Evolutionary conservation across 2,329 filamentous ascomycete species (phyloP), one percentile per base, ranked within the genome.

Genomic region (Aspergillus melleus): DNA sequence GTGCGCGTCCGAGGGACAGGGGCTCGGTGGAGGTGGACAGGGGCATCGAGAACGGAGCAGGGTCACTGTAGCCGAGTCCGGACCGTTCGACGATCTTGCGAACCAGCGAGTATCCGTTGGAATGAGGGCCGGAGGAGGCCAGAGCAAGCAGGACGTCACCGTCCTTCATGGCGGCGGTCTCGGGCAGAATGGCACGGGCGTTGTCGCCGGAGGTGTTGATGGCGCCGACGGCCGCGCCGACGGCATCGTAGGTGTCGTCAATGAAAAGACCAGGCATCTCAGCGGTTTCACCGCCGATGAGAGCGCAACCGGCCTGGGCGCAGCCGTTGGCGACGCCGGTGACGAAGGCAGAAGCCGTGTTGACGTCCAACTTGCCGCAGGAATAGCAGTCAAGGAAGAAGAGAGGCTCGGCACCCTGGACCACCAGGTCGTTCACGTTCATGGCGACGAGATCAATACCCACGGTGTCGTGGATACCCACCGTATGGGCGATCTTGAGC

Each of bases 301-400:
- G 84, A 16, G 93, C 93, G 72, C 94, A 96, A 49, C 89, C 89
- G 0, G 94, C 87, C 71, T 92, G 86, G 61, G 87, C 86, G 78
- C 95, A 99, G 52, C 95, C 95, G 30, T 88, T 84, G 2, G 93
- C 92, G 2, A 99, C 92, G 64, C 95, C 93, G 71, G 92, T 86
- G 46, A 99, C 90, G 72, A 99, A 98, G n/a, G 87, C 84, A 11
- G 90, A 88, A 0, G 92, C 92, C 4, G 87, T 87, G 42, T 87
- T 82, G 9, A 94, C 86, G 66, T 96, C 87, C 22, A 99, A 86
- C 75, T 89, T 90, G 76, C 91, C 92, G 83, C 93, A 97, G 62
- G 92, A 94, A 78, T 96, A 97, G 84, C 96, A 98, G 81, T 99
- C 95, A 63, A 98, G 88, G 84, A 99, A 98, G 83, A 95, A 95